These are phyloP conservation scores for Closterium sp. DNA, from an alignment of 139 green algal genomes.

Conservation along the genomic window DNA sequence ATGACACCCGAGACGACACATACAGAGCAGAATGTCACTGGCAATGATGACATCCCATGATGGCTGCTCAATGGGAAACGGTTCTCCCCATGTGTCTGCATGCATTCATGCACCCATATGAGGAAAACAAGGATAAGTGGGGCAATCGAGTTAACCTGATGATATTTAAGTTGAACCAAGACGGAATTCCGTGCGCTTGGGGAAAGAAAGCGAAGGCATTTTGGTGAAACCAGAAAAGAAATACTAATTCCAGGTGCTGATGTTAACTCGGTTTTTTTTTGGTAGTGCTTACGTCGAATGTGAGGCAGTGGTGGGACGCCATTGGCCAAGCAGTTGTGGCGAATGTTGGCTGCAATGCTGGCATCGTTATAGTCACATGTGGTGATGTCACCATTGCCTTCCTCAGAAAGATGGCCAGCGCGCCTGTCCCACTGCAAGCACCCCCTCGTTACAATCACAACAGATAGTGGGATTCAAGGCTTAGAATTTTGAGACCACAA, in stretches of 20 bases:
- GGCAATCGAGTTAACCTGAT: too few species aligned
- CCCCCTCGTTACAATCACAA: neutral
- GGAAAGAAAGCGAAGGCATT: too few species aligned
- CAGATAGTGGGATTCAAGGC: too few species aligned
- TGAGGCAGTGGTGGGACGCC: neutral
- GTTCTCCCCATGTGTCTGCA: constrained; percentile 47
- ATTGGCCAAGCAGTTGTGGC: neutral
- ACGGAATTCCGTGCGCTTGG: too few species aligned
- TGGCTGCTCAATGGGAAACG: constrained; percentile 1
- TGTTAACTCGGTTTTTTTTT: too few species aligned
- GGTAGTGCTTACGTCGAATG: too few species aligned
- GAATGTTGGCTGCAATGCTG: constrained; percentile 47
- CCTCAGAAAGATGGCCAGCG: constrained; percentile 36
- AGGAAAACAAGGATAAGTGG: neutral
- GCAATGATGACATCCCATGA: constrained; percentile 46
- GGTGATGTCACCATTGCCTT: constrained; percentile 40
- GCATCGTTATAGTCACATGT: constrained; percentile 50
- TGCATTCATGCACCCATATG: neutral
- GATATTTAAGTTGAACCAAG: too few species aligned
- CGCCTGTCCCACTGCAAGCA: constrained; percentile 41
- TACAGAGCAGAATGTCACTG: constrained; percentile 42
- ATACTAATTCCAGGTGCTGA: too few species aligned
- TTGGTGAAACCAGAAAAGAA: too few species aligned
- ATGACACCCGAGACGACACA: constrained; percentile 7
- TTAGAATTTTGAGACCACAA: neutral